phyloP scores from a whole-genome alignment of 179 eudicot species.

The Beta corolliflora region DNA sequence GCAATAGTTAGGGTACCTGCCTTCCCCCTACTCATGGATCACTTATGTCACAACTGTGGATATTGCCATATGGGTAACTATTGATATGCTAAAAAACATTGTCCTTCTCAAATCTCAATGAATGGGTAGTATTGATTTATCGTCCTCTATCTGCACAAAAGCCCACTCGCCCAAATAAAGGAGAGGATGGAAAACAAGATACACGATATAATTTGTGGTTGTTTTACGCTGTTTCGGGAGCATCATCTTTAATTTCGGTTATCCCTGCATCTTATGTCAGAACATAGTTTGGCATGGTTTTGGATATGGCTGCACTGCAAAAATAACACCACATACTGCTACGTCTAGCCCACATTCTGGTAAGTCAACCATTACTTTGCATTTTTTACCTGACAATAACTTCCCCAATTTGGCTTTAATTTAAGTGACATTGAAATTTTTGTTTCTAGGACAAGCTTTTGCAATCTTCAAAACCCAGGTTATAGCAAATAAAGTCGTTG shows the following conservation, averaged over 20 bases:
- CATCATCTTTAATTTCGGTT: background rate
- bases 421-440: background rate
- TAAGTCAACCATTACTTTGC: conserved; percentile 18
- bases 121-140: background rate
- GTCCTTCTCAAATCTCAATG: background rate
- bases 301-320: conserved; percentile 49
- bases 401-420: too few species aligned
- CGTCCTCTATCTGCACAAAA: background rate
- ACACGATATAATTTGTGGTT: background rate
- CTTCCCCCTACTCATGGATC: background rate
- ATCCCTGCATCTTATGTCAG: conserved; percentile 34
- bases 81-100: background rate
- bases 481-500: conserved; percentile 48
- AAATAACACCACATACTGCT: conserved; percentile 48
- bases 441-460: conserved; percentile 61
- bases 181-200: background rate
- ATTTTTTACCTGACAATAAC: too few species aligned
- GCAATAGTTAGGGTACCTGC: background rate
- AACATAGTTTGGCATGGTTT: conserved; percentile 64
- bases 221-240: background rate
- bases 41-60: background rate
- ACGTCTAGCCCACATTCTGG: conserved; percentile 60
- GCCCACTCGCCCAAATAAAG: background rate
- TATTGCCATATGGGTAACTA: background rate
- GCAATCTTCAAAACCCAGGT: conserved; percentile 58